Percentiles rank a stretch among this genome's conserved stretches.
Conservation (phyloP, 257 asterid species). For the Solanum lignicaule region DNA sequence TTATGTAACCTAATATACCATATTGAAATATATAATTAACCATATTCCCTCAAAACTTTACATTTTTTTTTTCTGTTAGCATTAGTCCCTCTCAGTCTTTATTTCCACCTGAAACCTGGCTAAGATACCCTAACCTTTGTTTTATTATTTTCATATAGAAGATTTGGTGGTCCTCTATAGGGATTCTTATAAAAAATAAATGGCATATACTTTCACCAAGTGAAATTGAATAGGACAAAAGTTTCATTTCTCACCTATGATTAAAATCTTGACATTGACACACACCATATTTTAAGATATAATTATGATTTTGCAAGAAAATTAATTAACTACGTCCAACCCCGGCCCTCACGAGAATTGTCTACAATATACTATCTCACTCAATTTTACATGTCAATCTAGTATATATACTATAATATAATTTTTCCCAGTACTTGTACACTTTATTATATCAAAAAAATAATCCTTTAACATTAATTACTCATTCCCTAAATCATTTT, state of each 20-base stretch:
- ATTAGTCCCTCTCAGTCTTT: not conserved
- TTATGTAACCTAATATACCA: not conserved
- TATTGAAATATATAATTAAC: not conserved
- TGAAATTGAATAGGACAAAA: not conserved
- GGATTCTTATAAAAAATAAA: not conserved
- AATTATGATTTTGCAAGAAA: not conserved
- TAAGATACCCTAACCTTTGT: not conserved
- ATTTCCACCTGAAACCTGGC: not conserved
- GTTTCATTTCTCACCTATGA: not conserved
- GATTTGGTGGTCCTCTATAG: not conserved
- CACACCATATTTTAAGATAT: not conserved
- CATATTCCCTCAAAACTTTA: not conserved
- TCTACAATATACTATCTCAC: not conserved
- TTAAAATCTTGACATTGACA: not conserved
- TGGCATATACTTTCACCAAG: not conserved
- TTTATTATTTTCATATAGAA: not conserved
- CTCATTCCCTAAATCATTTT: not conserved
- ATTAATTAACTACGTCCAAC: not conserved
- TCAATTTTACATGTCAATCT: not conserved
- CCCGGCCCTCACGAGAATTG: not conserved
- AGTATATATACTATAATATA: no score
- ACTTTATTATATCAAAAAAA: not conserved
- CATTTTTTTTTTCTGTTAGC: not conserved
- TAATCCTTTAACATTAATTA: not conserved
- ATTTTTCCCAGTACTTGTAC: not conserved